These are phyloP conservation scores for Neoscytalidium dimidiatum DNA, from an alignment of 2,329 filamentous ascomycete species.

Conservation along the genomic window DNA sequence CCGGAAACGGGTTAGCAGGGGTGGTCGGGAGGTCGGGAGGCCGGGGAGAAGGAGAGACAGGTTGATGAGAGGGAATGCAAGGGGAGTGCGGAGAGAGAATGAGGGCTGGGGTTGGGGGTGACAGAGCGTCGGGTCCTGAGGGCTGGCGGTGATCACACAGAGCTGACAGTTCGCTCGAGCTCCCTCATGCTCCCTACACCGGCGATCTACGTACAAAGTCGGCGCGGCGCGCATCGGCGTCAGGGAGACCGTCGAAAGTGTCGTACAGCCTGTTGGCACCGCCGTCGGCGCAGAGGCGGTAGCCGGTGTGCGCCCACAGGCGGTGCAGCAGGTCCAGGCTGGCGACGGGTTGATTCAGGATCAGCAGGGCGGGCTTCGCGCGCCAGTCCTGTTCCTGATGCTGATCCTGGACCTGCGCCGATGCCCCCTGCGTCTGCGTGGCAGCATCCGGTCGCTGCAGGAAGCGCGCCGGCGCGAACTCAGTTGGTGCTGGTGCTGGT, in stretches of 20 bases:
- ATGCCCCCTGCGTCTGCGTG: background rate
- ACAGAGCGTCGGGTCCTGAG: background rate
- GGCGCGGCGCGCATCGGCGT: slow-evolving; percentile 20
- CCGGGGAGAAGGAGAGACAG: slow-evolving; percentile 34
- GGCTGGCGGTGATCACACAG: background rate
- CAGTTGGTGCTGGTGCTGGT: background rate
- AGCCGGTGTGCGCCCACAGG: slow-evolving; percentile 56
- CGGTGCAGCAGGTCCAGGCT: slow-evolving; percentile 52
- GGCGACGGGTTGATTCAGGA: slow-evolving; percentile 48
- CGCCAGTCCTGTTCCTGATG: slow-evolving; percentile 21
- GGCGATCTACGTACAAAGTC: slow-evolving; percentile 32
- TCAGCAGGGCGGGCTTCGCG: slow-evolving; percentile 38
- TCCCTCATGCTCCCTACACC: no score
- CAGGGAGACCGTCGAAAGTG: slow-evolving; percentile 43
- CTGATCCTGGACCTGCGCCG: background rate
- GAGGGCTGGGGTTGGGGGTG: background rate
- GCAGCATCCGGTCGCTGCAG: background rate
- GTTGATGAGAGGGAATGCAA: background rate
- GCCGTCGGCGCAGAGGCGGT: slow-evolving; percentile 83
- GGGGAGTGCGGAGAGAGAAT: background rate
- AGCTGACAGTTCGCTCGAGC: no score
- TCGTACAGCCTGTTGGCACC: slow-evolving; percentile 77
- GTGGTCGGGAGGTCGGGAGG: background rate
- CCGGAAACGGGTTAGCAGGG: background rate
- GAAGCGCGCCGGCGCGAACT: slow-evolving; percentile 13